Evolutionary conservation across 139 green algal species (phyloP), one percentile per base, ranked within the genome.

Genomic region (Monoraphidium neglectum): DNA sequence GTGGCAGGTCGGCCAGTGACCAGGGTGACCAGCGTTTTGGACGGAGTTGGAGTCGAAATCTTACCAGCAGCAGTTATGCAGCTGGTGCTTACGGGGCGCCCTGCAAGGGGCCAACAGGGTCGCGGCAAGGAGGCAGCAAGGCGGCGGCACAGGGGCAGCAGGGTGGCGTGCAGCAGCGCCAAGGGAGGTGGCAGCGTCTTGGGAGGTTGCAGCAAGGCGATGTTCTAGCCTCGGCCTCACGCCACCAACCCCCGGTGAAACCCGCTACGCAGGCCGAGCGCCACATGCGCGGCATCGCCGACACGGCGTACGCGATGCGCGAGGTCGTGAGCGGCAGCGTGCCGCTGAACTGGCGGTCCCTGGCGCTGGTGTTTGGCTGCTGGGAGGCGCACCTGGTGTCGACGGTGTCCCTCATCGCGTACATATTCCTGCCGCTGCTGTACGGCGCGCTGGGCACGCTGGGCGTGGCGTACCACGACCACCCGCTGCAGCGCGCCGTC

Each of bases 271-370:
- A 85, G 69, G 80, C 80, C 35, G 80, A 85, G 75, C 80, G 80
- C 38, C 80, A 85, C 75, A 80, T 80, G 61, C 69, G 80, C 18
- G 80, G 80, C 51, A 78, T 81, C 18, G 80, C 80, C 10, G 80
- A 85, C 69, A 78, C 77, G 0, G 80, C 80, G 6, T 85, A 85
- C 57, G 59, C 73, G 30, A n/a, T 85, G 53, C 63, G 64, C 54
- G 60, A 77, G 69, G 35, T 47, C 12, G 30, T 13, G 33, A 73
- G 68, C 54, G 8, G 10, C 51, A 26, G 26, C 35, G 33, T 30
- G 4, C 28, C 15, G 13, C 56, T 72, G 32, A 51, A 26, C 47
- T 26, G 63, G 40, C 68, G 77, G 59, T 70, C 60, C 38, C 10
- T 77, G 16, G 40, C 72, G 35, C 28, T 82, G 56, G 60, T 77